Conservation (phyloP, 495 filamentous ascomycete species). For the Parathielavia appendiculata region DNA sequence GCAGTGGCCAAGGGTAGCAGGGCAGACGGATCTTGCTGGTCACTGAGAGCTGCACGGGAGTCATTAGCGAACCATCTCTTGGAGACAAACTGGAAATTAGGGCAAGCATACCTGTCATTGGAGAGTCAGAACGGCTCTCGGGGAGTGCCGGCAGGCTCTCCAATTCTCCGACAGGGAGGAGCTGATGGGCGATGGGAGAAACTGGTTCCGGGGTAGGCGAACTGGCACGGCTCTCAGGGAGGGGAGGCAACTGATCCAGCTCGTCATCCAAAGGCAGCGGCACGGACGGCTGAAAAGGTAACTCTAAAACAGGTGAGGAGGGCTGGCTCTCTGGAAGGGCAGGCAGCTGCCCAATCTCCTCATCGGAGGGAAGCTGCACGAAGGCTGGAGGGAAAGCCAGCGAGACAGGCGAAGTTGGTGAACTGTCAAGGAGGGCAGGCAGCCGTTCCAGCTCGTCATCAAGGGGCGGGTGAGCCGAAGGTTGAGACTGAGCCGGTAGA, state of each 20-base stretch:
- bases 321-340: slow-evolving; percentile 9
- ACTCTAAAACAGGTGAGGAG: not conserved
- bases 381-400: too few species aligned
- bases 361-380: not conserved
- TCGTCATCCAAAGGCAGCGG: not conserved
- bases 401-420: not conserved
- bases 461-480: not conserved
- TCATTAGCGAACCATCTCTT: not conserved
- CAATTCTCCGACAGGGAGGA: not conserved
- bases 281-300: not conserved
- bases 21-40: not conserved
- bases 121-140: slow-evolving; percentile 7
- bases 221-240: slow-evolving; percentile 2
- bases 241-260: not conserved
- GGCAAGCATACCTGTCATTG: not conserved
- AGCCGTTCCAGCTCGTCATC: not conserved
- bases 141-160: slow-evolving; percentile 1
- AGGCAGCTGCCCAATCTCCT: not conserved
- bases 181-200: not conserved
- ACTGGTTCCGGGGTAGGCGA: not conserved
- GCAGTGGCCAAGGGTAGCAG: not conserved
- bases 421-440: not conserved
- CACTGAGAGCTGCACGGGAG: not conserved
- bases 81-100: not conserved
- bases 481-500: not conserved